phyloP scores from a whole-genome alignment of 208 protist genomes.

The Porcisia deanei region DNA sequence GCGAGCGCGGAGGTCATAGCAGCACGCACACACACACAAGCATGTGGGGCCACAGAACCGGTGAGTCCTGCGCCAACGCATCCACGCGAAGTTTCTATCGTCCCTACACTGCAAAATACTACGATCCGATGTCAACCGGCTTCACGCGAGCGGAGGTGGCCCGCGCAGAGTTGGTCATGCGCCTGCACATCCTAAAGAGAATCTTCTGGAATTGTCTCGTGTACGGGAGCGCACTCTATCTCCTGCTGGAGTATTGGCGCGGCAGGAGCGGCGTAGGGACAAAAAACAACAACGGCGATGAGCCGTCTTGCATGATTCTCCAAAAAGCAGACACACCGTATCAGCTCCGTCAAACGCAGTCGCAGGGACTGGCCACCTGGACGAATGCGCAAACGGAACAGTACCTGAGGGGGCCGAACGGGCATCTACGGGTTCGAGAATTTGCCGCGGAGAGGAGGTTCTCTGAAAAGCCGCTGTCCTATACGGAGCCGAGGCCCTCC shows the following conservation, averaged over 20 bases:
- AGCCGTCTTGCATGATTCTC: conserved; percentile 6
- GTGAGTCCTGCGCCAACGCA: conserved; percentile 25
- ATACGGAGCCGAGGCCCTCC: background rate
- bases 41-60: conserved; percentile 25
- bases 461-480: too few relatives aligned
- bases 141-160: conserved; percentile 43
- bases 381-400: conserved; percentile 21
- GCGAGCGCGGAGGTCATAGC: background rate
- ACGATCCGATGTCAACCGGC: conserved; percentile 29
- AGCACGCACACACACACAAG: background rate
- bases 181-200: conserved; percentile 12
- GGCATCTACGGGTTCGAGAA: conserved; percentile 9
- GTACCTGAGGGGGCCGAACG: conserved; percentile 27
- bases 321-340: conserved; percentile 8
- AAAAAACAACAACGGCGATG: conserved; percentile 6
- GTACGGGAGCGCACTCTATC: conserved; percentile 34
- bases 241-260: conserved; percentile 25
- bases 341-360: conserved; percentile 11
- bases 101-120: conserved; percentile 29
- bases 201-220: conserved; percentile 38
- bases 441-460: background rate
- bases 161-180: conserved; percentile 23
- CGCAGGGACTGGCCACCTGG: conserved; percentile 12
- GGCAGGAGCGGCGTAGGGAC: too few relatives aligned
- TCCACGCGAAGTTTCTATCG: conserved; percentile 51